Conservation (phyloP, 83 land plant genomes). For the Picea mariana region DNA sequence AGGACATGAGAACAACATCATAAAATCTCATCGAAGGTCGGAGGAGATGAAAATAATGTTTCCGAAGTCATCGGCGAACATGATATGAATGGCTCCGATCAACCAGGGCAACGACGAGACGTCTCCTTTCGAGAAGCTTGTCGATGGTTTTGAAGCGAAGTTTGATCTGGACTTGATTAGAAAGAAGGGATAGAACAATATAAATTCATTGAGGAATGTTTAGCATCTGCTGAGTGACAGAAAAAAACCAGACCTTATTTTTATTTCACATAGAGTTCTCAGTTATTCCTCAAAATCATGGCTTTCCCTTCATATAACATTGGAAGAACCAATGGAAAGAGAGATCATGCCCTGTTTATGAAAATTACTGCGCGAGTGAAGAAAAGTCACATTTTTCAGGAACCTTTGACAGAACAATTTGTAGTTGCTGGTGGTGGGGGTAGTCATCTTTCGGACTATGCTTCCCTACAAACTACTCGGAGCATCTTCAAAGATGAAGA, state of each 20-base stretch:
- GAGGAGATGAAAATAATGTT: no score
- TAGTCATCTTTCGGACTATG: constrained; percentile 44
- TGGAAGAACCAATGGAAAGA: constrained; percentile 84
- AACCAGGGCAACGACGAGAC: no score
- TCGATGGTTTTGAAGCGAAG: no score
- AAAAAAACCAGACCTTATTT: constrained; percentile 85
- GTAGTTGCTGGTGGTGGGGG: constrained; percentile 91
- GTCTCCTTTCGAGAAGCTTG: no score
- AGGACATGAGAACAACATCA: no score
- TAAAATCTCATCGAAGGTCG: no score
- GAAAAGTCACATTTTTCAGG: no score
- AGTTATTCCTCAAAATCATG: constrained; percentile 73
- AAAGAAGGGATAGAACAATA: constrained; percentile 85
- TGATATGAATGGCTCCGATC: no score
- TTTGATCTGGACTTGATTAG: constrained; percentile 70
- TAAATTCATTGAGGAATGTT: constrained; percentile 75
- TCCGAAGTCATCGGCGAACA: no score
- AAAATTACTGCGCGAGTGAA: no score
- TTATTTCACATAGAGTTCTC: constrained; percentile 83
- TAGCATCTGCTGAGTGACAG: constrained; percentile 80
- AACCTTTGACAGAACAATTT: constrained; percentile 60
- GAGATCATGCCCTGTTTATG: constrained; percentile 17
- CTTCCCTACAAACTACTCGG: constrained; percentile 43
- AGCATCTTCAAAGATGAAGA: constrained; percentile 66
- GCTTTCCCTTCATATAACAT: constrained; percentile 66